Conservation (phyloP, 2,329 filamentous ascomycete genomes). For the Colletotrichum caudatum region DNA sequence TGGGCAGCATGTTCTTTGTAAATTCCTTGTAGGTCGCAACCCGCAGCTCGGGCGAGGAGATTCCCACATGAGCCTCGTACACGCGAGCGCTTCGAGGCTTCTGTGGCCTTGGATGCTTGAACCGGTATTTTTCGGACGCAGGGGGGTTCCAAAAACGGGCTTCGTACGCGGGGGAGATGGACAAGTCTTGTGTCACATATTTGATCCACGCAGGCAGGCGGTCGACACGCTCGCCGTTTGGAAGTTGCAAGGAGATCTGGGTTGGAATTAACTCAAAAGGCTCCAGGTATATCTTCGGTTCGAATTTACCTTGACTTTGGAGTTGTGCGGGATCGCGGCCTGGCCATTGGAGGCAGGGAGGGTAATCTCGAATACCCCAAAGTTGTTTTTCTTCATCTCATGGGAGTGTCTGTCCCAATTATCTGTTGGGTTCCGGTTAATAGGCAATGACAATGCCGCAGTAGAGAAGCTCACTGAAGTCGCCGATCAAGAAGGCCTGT, state of each 20-base stretch:
- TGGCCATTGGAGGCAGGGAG: slow-evolving; percentile 80
- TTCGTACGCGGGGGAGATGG: slow-evolving; percentile 91
- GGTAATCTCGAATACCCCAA: slow-evolving; percentile 87
- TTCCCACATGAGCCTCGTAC: slow-evolving; percentile 98
- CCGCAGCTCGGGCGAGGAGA: slow-evolving; percentile 88
- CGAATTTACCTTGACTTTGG: slow-evolving; percentile 86
- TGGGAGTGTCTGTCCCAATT: slow-evolving; percentile 87
- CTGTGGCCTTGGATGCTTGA: slow-evolving; percentile 84
- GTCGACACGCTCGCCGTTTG: slow-evolving; percentile 84
- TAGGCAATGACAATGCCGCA: neutral
- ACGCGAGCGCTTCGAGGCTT: slow-evolving; percentile 90
- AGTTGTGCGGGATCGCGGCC: slow-evolving; percentile 88
- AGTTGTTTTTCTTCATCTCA: slow-evolving; percentile 87
- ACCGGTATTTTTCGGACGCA: slow-evolving; percentile 78
- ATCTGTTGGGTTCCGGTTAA: slow-evolving; percentile 63
- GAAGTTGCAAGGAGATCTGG: slow-evolving; percentile 86
- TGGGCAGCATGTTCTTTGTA: slow-evolving; percentile 88
- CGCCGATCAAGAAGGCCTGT: slow-evolving; percentile 87
- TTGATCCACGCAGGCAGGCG: slow-evolving; percentile 97
- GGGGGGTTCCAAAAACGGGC: slow-evolving; percentile 98
- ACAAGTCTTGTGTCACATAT: slow-evolving; percentile 93
- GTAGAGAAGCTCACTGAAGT: slow-evolving; percentile 78
- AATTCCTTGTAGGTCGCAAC: slow-evolving; percentile 98
- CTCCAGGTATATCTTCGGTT: neutral
- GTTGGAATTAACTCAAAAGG: slow-evolving; percentile 3